A percentile compares a stretch with the other conserved stretches of the same genome.
Conservation (phyloP, 495 filamentous ascomycete species). For the Thermothielavioides terrestris region DNA sequence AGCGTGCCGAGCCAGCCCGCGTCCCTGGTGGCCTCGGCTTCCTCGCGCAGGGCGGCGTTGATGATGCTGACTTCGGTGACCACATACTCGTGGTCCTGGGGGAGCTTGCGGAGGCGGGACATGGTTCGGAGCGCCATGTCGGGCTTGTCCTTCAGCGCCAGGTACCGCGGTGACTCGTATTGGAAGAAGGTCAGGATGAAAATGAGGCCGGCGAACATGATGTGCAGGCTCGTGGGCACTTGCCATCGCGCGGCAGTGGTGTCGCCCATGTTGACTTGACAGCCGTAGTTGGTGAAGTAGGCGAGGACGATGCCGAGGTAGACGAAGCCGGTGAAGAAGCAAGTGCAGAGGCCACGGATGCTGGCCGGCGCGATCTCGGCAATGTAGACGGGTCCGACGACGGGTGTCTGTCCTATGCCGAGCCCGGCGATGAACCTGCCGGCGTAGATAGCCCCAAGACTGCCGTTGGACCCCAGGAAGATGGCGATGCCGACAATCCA, state of each 20-base stretch:
- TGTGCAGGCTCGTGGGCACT: slow-evolving; percentile 59
- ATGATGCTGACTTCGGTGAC: slow-evolving; percentile 43
- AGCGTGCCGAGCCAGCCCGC: slow-evolving; percentile 45
- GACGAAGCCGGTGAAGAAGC: slow-evolving; percentile 56
- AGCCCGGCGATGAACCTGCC: slow-evolving; percentile 61
- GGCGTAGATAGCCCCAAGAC: slow-evolving; percentile 45
- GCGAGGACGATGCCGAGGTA: slow-evolving; percentile 56
- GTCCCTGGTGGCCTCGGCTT: slow-evolving; percentile 51
- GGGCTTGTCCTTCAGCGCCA: slow-evolving; percentile 43
- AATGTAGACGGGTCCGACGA: slow-evolving; percentile 54
- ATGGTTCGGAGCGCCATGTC: slow-evolving; percentile 40
- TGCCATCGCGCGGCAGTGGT: slow-evolving; percentile 51
- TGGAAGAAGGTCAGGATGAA: slow-evolving; percentile 55
- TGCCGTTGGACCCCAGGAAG: slow-evolving; percentile 46
- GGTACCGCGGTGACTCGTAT: slow-evolving; percentile 52
- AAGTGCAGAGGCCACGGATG: slow-evolving; percentile 60
- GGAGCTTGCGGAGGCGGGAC: slow-evolving; percentile 42
- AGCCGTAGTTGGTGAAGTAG: slow-evolving; percentile 51
- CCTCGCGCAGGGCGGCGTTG: slow-evolving; percentile 39
- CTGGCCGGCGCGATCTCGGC: slow-evolving; percentile 54
- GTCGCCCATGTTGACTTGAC: slow-evolving; percentile 50
- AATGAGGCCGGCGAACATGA: slow-evolving; percentile 65
- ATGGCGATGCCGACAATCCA: slow-evolving; percentile 63
- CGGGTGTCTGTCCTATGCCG: slow-evolving; percentile 58
- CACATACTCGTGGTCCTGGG: slow-evolving; percentile 42